Base-by-base conservation (phyloP, 1,284 basidiomycete species). In the Leccinum cinnamomeum region DNA sequence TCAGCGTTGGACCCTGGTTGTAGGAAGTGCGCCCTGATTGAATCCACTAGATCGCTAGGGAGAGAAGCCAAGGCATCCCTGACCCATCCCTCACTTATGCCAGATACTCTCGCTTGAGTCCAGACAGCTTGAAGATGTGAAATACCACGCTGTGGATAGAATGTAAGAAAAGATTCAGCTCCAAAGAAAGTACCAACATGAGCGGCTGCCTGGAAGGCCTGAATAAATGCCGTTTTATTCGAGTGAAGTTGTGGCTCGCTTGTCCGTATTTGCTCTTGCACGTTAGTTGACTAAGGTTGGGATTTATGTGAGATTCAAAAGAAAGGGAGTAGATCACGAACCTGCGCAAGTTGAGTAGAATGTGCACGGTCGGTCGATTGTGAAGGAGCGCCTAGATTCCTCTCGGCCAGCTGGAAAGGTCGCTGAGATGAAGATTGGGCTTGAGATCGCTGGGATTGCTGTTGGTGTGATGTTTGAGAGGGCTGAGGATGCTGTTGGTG, bases 31-130 rank as follows among this genome's bases (percentile, higher is more conserved):
- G 56, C 48, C 18, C 57, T 1, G n/a, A 65, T 20, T 46, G 63
- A 64, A 35, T 64, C 53, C 71, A 62, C 62, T 23, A 61, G 48
- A 44, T 41, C 25, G 11, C 30, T 60, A 30, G 71, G 72, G 18
- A 75, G 37, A 41, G 72, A 63, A 28, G 39, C 46, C 12, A 69
- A 50, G 6, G 71, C 71, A 1, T 53, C 57, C 14, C 16, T 53
- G 37, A 75, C 53, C 73, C 72, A 74, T 4, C 64, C 66, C 16
- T 63, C 56, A 41, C 33, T 54, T 53, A 72, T 56, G 28, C 71
- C 72, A 41, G 60, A 58, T 4, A 53, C 50, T 56, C 51, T 62
- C 8, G 71, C 71, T 1, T 59, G 53, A 37, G 10, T 11, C 59
- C 62, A 62, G 10, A 72, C 65, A 3, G 50, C n/a, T 48, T 64